Base-by-base conservation (phyloP, 2,329 filamentous ascomycete genomes). In the Sordariomycetes sp. region DNA sequence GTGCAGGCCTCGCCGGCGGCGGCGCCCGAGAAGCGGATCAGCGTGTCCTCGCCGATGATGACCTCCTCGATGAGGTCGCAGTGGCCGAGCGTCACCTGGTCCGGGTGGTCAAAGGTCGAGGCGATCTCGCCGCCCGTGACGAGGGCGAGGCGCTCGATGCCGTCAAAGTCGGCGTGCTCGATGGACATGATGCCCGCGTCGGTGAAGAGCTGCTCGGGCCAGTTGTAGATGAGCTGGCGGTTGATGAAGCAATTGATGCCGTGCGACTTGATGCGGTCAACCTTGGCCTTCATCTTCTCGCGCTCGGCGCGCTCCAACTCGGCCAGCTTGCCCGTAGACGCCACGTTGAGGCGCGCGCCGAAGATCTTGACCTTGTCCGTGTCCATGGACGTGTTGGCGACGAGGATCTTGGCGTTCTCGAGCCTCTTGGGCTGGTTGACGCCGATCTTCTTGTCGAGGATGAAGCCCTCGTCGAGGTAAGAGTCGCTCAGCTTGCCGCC, bases 311-410 rank as follows among this genome's bases (percentile, higher is more conserved):
- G 96, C 73, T 99, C 94, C 57, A 99, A 79, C 67, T 99, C 94
- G n/a, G 94, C 94, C 54, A 99, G 81, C 79, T 97, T 96, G 70
- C 90, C 90, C 2, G 94, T 99, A 35, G 90, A 92, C 64, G 89
- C 88, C 60, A 99, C 94, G 81, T 97, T 97, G 66, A 99, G 90
- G 59, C 92, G 84, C 17, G 94, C 94, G 62, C 94, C 94, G 66
- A 99, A 99, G 66, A 99, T 97, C 81, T 99, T 99, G 76, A 99
- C 89, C 80, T 99, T 99, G 76, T 99, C 94, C 39, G 94, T 99
- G 73, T 99, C 94, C 94, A 99, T 99, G 13, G 91, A 88, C 10
- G 94, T 99, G 76, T 99, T 99, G 62, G 94, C 94, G 24, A 99
- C 89, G 58, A 99, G 75, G 63, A 99, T 99, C 78, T 97, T 99